These are phyloP conservation scores for Calocera viscosa DNA, from an alignment of 768 basidiomycete species.

Conservation along the genomic window DNA sequence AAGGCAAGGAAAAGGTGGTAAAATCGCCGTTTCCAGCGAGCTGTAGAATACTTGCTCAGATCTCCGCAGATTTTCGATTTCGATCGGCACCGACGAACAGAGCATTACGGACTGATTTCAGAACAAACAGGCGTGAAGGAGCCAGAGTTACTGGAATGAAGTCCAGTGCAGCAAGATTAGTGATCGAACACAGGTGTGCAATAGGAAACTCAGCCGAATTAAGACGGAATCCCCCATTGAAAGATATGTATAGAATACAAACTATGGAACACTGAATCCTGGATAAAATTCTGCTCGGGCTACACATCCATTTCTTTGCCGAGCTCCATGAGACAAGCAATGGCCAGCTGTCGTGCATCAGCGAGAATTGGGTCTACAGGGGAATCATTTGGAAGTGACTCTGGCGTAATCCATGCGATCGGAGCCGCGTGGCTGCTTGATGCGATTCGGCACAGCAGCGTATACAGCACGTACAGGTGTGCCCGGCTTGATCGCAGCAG, in stretches of 20 bases:
- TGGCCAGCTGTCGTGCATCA: conserved; percentile 51
- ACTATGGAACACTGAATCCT: not conserved
- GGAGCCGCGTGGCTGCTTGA: conserved; percentile 59
- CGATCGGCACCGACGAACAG: conserved; percentile 23
- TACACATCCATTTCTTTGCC: conserved; percentile 57
- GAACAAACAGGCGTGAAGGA: conserved; percentile 21
- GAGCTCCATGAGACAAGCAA: conserved; percentile 52
- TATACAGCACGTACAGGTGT: conserved; percentile 82
- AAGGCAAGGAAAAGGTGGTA: conserved; percentile 22
- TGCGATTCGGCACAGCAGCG: conserved; percentile 63
- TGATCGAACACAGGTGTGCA: not conserved
- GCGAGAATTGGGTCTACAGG: conserved; percentile 17
- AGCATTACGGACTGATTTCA: conserved; percentile 22
- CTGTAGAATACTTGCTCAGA: not conserved
- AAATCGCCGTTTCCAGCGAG: not conserved
- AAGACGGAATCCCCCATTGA: not conserved
- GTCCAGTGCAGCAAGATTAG: not conserved
- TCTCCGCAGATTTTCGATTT: conserved; percentile 21
- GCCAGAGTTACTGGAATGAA: conserved; percentile 12
- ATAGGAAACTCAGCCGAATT: no score
- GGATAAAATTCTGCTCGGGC: not conserved
- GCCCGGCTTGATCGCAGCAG: conserved; percentile 63
- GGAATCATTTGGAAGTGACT: not conserved
- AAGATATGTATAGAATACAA: not conserved
- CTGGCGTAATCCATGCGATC: conserved; percentile 44